Conservation (phyloP, 2,329 filamentous ascomycete species). For the Penicillium palitans region DNA sequence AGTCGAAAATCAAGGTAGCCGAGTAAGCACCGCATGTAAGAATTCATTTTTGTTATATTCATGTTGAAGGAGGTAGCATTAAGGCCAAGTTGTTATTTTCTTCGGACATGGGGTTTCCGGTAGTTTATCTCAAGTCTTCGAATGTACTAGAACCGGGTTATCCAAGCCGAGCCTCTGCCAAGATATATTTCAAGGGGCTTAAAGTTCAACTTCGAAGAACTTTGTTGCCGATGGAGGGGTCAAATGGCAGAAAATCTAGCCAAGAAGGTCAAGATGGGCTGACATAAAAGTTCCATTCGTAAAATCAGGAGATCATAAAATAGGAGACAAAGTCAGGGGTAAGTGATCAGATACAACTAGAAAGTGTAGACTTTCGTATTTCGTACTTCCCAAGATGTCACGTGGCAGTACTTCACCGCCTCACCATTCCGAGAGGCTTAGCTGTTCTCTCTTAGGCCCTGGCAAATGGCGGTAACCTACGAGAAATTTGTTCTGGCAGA, state of each 20-base stretch:
- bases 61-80: background rate
- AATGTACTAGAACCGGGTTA: background rate
- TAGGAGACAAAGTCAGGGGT: background rate
- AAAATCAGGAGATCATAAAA: background rate
- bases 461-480: slow-evolving; percentile 16
- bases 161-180: background rate
- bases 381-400: background rate
- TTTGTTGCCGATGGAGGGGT: background rate
- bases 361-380: background rate
- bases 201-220: background rate
- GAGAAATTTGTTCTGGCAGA: background rate
- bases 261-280: background rate
- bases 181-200: slow-evolving; percentile 2
- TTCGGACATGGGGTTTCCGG: background rate
- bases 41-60: background rate
- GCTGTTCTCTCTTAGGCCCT: background rate
- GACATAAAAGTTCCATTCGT: background rate
- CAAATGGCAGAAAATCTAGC: background rate
- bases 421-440: background rate
- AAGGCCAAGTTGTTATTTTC: background rate
- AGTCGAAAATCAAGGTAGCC: background rate
- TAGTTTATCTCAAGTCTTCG: background rate
- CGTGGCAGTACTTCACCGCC: slow-evolving; percentile 1
- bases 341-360: too few relatives aligned
- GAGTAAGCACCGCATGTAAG: background rate